Percentiles rank a stretch among this genome's conserved stretches.
phyloP scores from a whole-genome alignment of 345 rosid species.

The Diplotaxis tenuifolia region DNA sequence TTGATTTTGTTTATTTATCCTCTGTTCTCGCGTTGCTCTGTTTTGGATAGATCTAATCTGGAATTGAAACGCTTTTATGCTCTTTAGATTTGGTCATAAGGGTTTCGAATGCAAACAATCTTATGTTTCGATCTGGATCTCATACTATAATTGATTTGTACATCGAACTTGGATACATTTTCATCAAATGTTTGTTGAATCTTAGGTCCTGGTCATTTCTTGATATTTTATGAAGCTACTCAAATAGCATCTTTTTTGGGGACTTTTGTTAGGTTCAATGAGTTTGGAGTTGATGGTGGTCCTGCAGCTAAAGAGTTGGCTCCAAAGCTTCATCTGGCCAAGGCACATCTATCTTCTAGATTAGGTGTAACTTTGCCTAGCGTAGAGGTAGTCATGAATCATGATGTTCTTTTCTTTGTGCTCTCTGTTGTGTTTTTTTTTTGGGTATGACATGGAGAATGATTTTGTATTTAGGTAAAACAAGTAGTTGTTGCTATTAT shows the following conservation, averaged over 20 bases:
- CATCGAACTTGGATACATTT: neutral
- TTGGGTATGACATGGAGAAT: slow-evolving; percentile 3
- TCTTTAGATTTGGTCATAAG: too few species aligned
- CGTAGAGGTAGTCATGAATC: slow-evolving; percentile 59
- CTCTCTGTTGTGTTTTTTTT: neutral
- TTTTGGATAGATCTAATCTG: slow-evolving; percentile 23
- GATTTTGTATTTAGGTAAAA: slow-evolving; percentile 49
- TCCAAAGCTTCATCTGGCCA: slow-evolving; percentile 58
- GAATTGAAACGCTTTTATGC: neutral
- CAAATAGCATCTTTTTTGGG: too few species aligned
- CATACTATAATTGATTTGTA: neutral
- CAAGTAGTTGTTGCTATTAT: slow-evolving; percentile 43
- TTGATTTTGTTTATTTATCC: neutral
- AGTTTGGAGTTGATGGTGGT: slow-evolving; percentile 81
- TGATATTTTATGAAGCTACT: neutral
- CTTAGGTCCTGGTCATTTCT: neutral
- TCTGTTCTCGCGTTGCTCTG: slow-evolving; percentile 13
- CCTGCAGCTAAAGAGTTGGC: slow-evolving; percentile 76
- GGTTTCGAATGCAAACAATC: neutral
- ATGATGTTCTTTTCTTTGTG: neutral
- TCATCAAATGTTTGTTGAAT: neutral
- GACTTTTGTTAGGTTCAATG: slow-evolving; percentile 42
- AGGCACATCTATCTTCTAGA: slow-evolving; percentile 53
- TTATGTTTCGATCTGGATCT: slow-evolving; percentile 12
- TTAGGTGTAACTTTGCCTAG: slow-evolving; percentile 53